phyloP scores from a whole-genome alignment of 1,139 yeast genomes.

The Zygosaccharomyces sapae region DNA sequence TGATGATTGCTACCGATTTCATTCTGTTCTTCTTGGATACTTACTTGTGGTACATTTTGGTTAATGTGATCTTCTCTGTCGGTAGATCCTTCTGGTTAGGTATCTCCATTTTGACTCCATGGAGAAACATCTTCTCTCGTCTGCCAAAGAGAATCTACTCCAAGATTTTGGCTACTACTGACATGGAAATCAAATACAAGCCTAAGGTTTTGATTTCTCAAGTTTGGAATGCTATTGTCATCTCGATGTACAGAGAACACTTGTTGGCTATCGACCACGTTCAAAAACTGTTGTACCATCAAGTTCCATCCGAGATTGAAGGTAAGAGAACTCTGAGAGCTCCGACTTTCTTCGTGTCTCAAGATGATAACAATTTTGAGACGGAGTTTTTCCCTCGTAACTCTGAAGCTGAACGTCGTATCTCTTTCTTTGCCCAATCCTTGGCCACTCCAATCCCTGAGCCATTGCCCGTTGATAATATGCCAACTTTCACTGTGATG shows the following conservation, averaged over 20 bases:
- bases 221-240: conserved; percentile 97
- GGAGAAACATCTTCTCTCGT: conserved; percentile 98
- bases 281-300: conserved; percentile 92
- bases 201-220: conserved; percentile 97
- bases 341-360: conserved; percentile 96
- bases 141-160: conserved; percentile 98
- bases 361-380: conserved; percentile 91
- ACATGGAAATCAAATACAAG: conserved; percentile 97
- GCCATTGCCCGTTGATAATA: conserved; percentile 97
- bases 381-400: conserved; percentile 94
- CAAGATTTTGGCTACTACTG: conserved; percentile 94
- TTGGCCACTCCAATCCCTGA: conserved; percentile 97
- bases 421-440: conserved; percentile 97
- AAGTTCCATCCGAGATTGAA: conserved; percentile 95
- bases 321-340: conserved; percentile 98
- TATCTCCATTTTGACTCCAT: conserved; percentile 96
- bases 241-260: conserved; percentile 98
- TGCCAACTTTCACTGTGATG: conserved; percentile 97
- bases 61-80: conserved; percentile 91
- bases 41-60: conserved; percentile 95
- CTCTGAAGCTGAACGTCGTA: conserved; percentile 99
- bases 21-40: conserved; percentile 97
- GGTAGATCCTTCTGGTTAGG: conserved; percentile 98
- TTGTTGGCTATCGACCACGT: conserved; percentile 96
- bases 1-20: conserved; percentile 89